These are phyloP conservation scores for Pugionium dolabratum DNA, from an alignment of 345 rosid species.

Conservation along the genomic window DNA sequence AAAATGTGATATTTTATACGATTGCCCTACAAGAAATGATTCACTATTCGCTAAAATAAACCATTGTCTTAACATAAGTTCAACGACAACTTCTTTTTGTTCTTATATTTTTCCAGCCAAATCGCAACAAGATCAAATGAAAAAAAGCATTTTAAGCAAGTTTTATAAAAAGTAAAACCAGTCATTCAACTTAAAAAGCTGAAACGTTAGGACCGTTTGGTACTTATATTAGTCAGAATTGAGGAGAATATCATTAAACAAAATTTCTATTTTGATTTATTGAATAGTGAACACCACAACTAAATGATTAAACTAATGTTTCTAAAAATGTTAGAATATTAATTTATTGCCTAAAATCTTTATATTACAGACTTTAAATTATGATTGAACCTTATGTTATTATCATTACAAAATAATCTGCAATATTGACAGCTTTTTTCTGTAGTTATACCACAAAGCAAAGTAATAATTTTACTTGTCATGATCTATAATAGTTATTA, in stretches of 20 bases:
- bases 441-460: constrained; percentile 14
- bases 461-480: background rate
- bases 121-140: background rate
- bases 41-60: no score
- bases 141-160: constrained; percentile 2
- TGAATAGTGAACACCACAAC: no score
- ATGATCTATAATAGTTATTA: background rate
- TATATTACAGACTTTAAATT: no score
- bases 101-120: background rate
- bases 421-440: constrained; percentile 17
- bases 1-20: no score
- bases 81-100: no score
- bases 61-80: no score
- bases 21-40: no score
- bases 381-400: background rate
- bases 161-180: background rate
- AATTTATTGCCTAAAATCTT: no score
- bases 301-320: no score
- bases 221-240: constrained; percentile 27
- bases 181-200: constrained; percentile 22
- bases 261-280: no score
- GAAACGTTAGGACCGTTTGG: constrained; percentile 34
- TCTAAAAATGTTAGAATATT: no score
- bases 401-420: constrained; percentile 7
- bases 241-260: background rate